These are phyloP conservation scores for Aspergillus viridinutans DNA, from an alignment of 2,329 filamentous ascomycete species.

Conservation along the genomic window DNA sequence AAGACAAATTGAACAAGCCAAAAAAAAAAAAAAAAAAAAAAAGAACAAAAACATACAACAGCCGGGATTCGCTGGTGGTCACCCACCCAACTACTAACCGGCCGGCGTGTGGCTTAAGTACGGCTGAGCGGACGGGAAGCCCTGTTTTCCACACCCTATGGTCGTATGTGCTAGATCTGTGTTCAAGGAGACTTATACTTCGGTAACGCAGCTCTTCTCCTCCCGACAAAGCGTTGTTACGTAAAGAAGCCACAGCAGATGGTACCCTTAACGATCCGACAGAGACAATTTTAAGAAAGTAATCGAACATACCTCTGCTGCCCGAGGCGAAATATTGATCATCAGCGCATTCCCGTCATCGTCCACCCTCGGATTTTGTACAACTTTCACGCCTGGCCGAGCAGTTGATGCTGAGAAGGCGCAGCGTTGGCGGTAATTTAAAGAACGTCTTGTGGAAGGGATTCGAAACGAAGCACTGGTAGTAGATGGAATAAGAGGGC, in stretches of 20 bases:
- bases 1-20: not conserved
- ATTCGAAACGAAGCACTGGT: not conserved
- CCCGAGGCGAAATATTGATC: conserved; percentile 78
- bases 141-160: conserved; percentile 45
- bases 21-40: conserved; percentile 7
- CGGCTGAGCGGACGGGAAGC: conserved; percentile 46
- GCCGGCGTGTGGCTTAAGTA: conserved; percentile 45
- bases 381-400: conserved; percentile 40
- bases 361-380: conserved; percentile 68
- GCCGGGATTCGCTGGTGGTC: conserved; percentile 45
- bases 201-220: not conserved
- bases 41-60: conserved; percentile 40
- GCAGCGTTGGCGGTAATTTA: conserved; percentile 16
- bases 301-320: conserved; percentile 62
- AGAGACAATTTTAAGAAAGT: conserved; percentile 1
- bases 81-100: conserved; percentile 46
- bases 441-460: not conserved
- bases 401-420: conserved; percentile 34
- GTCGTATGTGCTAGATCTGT: conserved; percentile 35
- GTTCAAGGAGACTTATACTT: conserved; percentile 12
- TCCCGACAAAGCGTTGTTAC: not conserved
- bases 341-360: conserved; percentile 81
- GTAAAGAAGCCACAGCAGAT: not conserved
- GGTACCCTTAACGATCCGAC: not conserved
- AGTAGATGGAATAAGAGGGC: not conserved